Base-by-base conservation (phyloP, 257 asterid species). In the Pogostemon cablin region DNA sequence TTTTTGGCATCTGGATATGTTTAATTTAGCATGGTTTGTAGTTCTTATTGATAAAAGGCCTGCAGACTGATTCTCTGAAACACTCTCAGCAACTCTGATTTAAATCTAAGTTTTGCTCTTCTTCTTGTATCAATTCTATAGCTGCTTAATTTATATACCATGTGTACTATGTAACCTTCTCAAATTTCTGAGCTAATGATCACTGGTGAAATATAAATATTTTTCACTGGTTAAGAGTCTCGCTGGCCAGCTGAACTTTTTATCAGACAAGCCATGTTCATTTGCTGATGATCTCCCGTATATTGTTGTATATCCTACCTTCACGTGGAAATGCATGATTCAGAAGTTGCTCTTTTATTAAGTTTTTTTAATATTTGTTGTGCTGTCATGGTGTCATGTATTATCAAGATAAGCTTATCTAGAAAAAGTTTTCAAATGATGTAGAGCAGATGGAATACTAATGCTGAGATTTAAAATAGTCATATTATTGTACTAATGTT, bases 191-290 rank as follows among this genome's bases (percentile, higher is more conserved):
- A 20, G 62, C 35, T 20, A 62, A 52, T 40, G 64, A 11, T 62
- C 42, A 62, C 63, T 62, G 70, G 54, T 49, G 44, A 69, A 61
- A 62, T 49, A 61, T 2, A 54, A 58, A 61, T 47, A 60, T 2
- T 5, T 61, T 37, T 48, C 62, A 9, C 65, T 65, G 49, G 20
- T 7, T 50, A 48, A 50, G 37, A 60, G 62, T 7, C 54, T 71
- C 9, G 46, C 39, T 43, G 49, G 17, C 50, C 17, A 52, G 65
- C 20, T 34, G 71, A 42, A 50, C 17, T 6, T 71, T 64, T 41
- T 48, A 35, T 47, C 62, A 10, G 48, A 32, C 56, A 12, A 35
- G 46, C 50, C 37, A 47, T 43, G 15, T 46, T 65, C 68, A 15
- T 34, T 48, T 56, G 47, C 66, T 68, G 9, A 43, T 43, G 4